Evolutionary conservation across 2,329 filamentous ascomycete genomes (phyloP), one percentile per base, ranked within the genome.

Genomic region (Chrysosporium queenslandicum): DNA sequence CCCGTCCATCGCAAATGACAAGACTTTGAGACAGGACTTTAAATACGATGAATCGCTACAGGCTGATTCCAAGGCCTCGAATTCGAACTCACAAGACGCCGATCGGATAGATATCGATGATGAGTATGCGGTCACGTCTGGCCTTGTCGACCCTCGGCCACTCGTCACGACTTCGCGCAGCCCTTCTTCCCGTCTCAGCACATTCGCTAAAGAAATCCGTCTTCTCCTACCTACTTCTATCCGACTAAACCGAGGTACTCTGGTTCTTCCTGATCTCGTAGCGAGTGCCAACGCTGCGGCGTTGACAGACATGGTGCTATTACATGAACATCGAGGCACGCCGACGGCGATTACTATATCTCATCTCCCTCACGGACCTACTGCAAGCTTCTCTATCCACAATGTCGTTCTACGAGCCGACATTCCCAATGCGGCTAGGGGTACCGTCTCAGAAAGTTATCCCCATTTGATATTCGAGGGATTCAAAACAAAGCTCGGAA

Each of bases 381-480:
- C 87, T 4, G 83, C 84, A 27, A 89, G 85, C 8, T 95, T 95
- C 69, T 89, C 84, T 4, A 74, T 96, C 16, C 87, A 94, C 68
- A 97, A 98, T 59, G 91, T 97, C 2, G 85, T 96, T 8, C 75
- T 98, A 47, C 82, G 92, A 41, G 87, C 90, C 55, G 92, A 98
- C 66, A 94, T 98, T 18, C 91, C 92, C 1, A 89, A 92, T 58
- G 81, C 85, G 39, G 81, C 88, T 7, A 80, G 86, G 53, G 92
- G 92, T 45, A 95, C 89, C 1, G 88, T 96, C 45, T 87, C 82
- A 56, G 92, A 98, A 70, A 85, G 82, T 34, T 98, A 96, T 62
- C 92, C 92, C 0, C 91, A 97, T 64, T 75, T 98, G 2, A 87
- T 98, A 57, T 97, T 98, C 62, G 92, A 98, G 63, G 89, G 89